phyloP scores from a whole-genome alignment of 345 rosid genomes.

The Punica granatum region DNA sequence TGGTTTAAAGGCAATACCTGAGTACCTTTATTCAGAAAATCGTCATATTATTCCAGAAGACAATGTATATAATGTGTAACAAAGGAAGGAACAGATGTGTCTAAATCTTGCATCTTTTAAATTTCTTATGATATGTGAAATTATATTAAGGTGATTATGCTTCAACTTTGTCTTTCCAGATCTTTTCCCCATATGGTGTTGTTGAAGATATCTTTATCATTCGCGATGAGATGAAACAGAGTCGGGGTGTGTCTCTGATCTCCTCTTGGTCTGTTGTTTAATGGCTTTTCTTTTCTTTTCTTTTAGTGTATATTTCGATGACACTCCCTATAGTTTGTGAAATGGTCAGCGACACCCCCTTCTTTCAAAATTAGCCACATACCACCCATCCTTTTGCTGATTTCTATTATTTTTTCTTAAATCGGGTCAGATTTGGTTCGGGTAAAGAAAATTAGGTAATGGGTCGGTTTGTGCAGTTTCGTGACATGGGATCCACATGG shows the following conservation, averaged over 20 bases:
- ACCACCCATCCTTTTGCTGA: no score
- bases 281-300: background rate
- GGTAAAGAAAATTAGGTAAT: no score
- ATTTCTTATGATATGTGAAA: background rate
- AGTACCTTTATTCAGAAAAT: background rate
- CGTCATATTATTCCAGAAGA: background rate
- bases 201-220: slow-evolving; percentile 67
- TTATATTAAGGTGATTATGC: background rate
- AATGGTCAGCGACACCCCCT: no score
- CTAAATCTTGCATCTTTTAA: background rate
- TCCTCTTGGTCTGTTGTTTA: slow-evolving; percentile 1
- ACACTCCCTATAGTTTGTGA: no score
- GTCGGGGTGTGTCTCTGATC: slow-evolving; percentile 48
- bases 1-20: background rate
- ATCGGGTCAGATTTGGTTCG: no score
- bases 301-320: no score
- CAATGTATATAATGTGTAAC: background rate
- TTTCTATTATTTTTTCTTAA: no score
- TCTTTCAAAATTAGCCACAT: no score
- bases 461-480: no score
- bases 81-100: background rate
- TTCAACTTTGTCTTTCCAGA: slow-evolving; percentile 27
- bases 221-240: slow-evolving; percentile 55
- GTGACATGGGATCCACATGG: no score
- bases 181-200: slow-evolving; percentile 61